Percentiles rank a stretch among this genome's conserved stretches.
phyloP scores from a whole-genome alignment of 2,329 filamentous ascomycete genomes.

The Aspergillus thermomutatus region DNA sequence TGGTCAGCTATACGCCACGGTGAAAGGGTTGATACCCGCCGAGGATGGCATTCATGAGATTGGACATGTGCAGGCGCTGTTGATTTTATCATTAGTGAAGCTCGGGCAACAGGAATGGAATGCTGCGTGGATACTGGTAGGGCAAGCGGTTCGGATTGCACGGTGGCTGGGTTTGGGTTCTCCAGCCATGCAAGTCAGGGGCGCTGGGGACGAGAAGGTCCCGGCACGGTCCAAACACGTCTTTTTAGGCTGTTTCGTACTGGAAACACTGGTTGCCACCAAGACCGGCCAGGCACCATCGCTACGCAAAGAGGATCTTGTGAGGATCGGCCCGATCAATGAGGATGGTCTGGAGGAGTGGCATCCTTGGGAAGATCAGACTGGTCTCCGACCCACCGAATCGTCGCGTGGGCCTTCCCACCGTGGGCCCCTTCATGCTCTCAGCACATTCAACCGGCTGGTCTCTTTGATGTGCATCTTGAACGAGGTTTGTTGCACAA shows the following conservation, averaged over 20 bases:
- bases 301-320: constrained; percentile 49
- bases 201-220: constrained; percentile 29
- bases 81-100: constrained; percentile 61
- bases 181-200: constrained; percentile 49
- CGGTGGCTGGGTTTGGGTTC: constrained; percentile 24
- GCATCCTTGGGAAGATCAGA: constrained; percentile 64
- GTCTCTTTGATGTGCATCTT: constrained; percentile 37
- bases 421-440: constrained; percentile 41
- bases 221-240: constrained; percentile 40
- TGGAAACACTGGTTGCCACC: constrained; percentile 52
- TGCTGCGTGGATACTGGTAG: constrained; percentile 63
- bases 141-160: constrained; percentile 57
- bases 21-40: constrained; percentile 43
- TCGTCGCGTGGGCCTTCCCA: constrained; percentile 27
- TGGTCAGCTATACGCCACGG: constrained; percentile 45
- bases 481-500: constrained; percentile 31
- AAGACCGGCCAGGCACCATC: constrained; percentile 46
- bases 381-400: constrained; percentile 28
- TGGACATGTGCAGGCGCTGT: constrained; percentile 54
- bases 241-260: constrained; percentile 51
- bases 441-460: constrained; percentile 54
- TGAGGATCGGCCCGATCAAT: constrained; percentile 49
- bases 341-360: constrained; percentile 71
- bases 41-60: constrained; percentile 47
- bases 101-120: constrained; percentile 56